Evolutionary conservation across 1,284 basidiomycete species (phyloP).

Genomic region (Irpex sp.): DNA sequence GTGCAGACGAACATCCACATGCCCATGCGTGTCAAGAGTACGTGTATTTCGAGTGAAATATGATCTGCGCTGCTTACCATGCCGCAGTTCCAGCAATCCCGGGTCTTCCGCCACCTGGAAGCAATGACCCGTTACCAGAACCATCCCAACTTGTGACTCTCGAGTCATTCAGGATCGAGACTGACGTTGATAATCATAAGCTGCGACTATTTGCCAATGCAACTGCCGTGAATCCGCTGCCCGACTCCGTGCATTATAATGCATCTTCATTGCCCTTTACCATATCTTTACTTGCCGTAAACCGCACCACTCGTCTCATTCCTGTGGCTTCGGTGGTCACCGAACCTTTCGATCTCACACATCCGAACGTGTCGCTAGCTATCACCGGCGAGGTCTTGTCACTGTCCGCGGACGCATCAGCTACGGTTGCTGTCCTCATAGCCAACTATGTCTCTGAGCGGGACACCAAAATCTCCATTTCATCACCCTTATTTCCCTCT

Average conservation of each 20-base stretch:
- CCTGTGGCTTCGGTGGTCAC: conserved; percentile 53
- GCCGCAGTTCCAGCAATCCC: conserved; percentile 58
- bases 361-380: conserved; percentile 62
- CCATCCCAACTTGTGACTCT: conserved; percentile 58
- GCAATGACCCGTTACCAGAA: conserved; percentile 46
- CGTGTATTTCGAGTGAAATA: conserved; percentile 22
- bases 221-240: conserved; percentile 56
- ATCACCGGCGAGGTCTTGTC: conserved; percentile 60
- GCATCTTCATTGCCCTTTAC: conserved; percentile 58
- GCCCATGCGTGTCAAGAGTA: conserved; percentile 48
- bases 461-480: conserved; percentile 54
- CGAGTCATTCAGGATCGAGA: conserved; percentile 51
- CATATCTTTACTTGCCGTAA: conserved; percentile 43
- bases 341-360: conserved; percentile 52
- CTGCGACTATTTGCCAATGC: conserved; percentile 51
- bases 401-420: conserved; percentile 39
- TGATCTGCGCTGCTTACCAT: conserved; percentile 8
- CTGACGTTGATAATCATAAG: conserved; percentile 30
- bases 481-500: conserved; percentile 47
- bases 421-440: conserved; percentile 56
- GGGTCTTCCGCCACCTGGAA: conserved; percentile 60
- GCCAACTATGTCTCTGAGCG: conserved; percentile 56
- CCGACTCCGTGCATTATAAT: conserved; percentile 42
- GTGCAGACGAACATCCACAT: conserved; percentile 43
- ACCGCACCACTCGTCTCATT: conserved; percentile 25